Conservation (phyloP, 169 alveolate species). For the Cryptosporidium muris region DNA sequence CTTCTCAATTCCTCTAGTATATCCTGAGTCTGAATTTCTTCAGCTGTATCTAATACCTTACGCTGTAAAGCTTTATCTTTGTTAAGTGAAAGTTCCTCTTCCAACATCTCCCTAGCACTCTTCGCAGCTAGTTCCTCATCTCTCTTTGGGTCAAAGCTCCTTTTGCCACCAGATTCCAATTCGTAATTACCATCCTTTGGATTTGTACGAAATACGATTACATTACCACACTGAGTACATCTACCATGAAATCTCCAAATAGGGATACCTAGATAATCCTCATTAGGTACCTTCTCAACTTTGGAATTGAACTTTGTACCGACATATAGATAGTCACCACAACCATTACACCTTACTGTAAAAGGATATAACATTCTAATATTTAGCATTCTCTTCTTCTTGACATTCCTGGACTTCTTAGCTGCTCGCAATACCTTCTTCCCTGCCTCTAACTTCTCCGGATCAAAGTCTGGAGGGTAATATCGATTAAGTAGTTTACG, state of each 20-base stretch:
- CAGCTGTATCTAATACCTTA: conserved; percentile 7
- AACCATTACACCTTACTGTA: conserved; percentile 94
- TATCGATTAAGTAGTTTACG: conserved; percentile 96
- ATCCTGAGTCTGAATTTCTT: conserved; percentile 12
- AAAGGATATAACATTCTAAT: conserved; percentile 99
- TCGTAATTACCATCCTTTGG: conserved; percentile 90
- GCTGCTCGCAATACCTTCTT: conserved; percentile 81
- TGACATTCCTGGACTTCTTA: conserved; percentile 71
- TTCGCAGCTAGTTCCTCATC: not conserved
- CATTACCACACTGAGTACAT: conserved; percentile 95
- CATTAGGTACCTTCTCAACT: conserved; percentile 92
- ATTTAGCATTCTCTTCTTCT: conserved; percentile 85
- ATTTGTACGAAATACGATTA: conserved; percentile 93
- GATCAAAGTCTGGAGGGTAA: conserved; percentile 99
- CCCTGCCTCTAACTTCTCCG: conserved; percentile 89
- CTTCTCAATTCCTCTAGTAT: conserved; percentile 31
- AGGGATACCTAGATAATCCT: conserved; percentile 94
- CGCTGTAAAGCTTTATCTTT: not conserved
- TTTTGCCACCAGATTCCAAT: conserved; percentile 89
- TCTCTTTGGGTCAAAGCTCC: conserved; percentile 77
- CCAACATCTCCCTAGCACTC: not conserved
- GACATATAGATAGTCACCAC: conserved; percentile 95
- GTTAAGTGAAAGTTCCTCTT: not conserved
- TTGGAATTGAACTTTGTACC: conserved; percentile 98
- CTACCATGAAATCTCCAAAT: conserved; percentile 96